These are phyloP conservation scores for Podila clonocystis DNA, from an alignment of 192 early-diverging fungal genomes.

Conservation along the genomic window DNA sequence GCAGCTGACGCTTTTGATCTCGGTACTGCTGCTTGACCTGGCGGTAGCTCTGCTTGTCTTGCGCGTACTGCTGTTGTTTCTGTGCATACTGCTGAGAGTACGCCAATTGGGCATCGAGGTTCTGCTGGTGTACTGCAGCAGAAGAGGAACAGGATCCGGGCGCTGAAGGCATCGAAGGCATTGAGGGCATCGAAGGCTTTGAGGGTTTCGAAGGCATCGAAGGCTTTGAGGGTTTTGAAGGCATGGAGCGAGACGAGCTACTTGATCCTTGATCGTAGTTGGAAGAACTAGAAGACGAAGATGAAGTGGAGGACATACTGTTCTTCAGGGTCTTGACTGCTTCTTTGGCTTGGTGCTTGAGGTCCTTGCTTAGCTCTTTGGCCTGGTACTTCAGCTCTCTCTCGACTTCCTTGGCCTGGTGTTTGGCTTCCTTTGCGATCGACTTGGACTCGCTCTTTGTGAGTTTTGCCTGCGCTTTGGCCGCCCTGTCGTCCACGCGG, in stretches of 20 bases:
- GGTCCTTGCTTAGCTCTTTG: background rate
- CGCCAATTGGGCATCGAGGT: background rate
- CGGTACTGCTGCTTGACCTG: background rate
- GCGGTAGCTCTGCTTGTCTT: background rate
- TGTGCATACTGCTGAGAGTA: background rate
- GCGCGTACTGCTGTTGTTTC: background rate
- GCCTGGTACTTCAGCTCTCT: background rate
- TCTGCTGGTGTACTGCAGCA: background rate
- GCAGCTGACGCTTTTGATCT: conserved; percentile 6
- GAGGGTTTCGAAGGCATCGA: no score
- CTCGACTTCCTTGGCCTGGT: background rate
- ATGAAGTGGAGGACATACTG: no score
- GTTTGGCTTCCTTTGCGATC: background rate
- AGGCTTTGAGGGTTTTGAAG: no score
- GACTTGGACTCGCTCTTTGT: background rate
- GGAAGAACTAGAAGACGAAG: no score
- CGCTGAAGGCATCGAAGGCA: background rate
- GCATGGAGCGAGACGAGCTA: background rate
- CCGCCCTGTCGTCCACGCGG: no score
- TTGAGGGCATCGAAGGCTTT: no score
- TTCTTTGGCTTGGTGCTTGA: background rate
- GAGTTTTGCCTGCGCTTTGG: no score
- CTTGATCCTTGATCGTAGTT: background rate
- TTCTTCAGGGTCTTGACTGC: background rate
- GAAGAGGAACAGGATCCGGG: background rate